Conservation (phyloP, 179 eudicot species). For the Nepenthes alata region DNA sequence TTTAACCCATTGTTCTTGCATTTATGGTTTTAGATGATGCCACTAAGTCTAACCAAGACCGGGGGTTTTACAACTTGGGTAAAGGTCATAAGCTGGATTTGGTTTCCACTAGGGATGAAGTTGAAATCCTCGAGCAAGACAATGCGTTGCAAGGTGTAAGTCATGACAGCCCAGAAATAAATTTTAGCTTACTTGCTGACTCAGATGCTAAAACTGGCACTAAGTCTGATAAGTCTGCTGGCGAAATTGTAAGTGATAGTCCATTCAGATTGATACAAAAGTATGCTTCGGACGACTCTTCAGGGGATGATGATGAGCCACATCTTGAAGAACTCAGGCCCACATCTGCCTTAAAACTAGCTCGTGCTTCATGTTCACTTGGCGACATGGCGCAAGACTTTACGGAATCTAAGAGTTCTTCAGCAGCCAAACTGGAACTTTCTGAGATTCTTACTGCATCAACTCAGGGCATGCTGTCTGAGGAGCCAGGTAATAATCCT, state of each 20-base stretch:
- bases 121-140: slow-evolving; percentile 20
- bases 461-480: slow-evolving; percentile 12
- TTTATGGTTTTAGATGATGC: slow-evolving; percentile 40
- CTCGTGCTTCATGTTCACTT: slow-evolving; percentile 9
- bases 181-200: slow-evolving; percentile 10
- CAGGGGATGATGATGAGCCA: slow-evolving; percentile 32
- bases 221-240: slow-evolving; percentile 21
- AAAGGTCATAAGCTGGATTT: slow-evolving; percentile 17
- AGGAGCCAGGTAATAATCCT: slow-evolving; percentile 15
- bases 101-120: slow-evolving; percentile 16
- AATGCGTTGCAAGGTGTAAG: slow-evolving; percentile 10
- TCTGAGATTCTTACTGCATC: slow-evolving; percentile 14
- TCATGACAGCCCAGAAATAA: slow-evolving; percentile 9
- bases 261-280: slow-evolving; percentile 58
- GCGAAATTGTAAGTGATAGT: slow-evolving; percentile 22
- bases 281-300: slow-evolving; percentile 63
- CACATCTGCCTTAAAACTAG: slow-evolving; percentile 16
- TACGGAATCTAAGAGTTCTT: slow-evolving; percentile 10
- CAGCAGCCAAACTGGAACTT: slow-evolving; percentile 13
- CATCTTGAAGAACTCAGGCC: slow-evolving; percentile 24
- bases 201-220: slow-evolving; percentile 18
- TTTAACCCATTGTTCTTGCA: not conserved
- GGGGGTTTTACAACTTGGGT: slow-evolving; percentile 9
- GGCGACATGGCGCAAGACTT: slow-evolving; percentile 14
- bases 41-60: slow-evolving; percentile 38